Evolutionary conservation across 805 yeast species (phyloP), one percentile per base, ranked within the genome.

Genomic region (Barnettozyma sp.): DNA sequence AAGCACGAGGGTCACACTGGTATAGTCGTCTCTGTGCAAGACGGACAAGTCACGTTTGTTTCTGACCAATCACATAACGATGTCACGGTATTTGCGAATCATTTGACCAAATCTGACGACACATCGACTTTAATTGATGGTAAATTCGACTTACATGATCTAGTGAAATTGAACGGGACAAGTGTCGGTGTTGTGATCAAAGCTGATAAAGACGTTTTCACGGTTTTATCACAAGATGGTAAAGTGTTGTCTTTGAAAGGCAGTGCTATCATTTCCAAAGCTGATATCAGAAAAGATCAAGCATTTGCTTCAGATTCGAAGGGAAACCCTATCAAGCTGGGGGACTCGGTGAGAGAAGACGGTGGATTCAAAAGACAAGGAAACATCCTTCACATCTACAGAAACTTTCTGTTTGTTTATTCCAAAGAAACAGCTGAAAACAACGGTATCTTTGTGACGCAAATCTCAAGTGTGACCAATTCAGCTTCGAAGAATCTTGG

Each of bases 1-100:
- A 86, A 83, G 53, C 94, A 85, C 58, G 68, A 77, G 35, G 96
- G 90, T 52, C 96, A 88, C 54, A 86, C 96, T 23, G 98, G 98
- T 63, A 71, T 92, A 63, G 95, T 92, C 34, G 87, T 92, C 27
- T 71, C 77, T 46, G 75, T 85, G 17, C 73, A 74, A 35, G 83
- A 80, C 33, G 95, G 88, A 54, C 84, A 86, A 42, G 97, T 88
- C 18, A 84, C 94, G 0, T 70, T 92, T 45, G 75, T 92, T 46
- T 81, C 94, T 33, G 96, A 92, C 55, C 87, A 87, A 60, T 79
- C 95, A 1, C 76, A 76, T 50, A 78, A 81, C 48, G 97, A 92
- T 58, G 74, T 92, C 26, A 82, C 94, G 13, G 96, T 92, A 4
- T 90, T 94, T 52, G 85, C 97, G 17, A 86, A 88, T 52, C 90